Percentiles rank a stretch among this genome's conserved stretches.
Evolutionary conservation across 345 rosid species (phyloP).

Genomic region (Psidium guajava): DNA sequence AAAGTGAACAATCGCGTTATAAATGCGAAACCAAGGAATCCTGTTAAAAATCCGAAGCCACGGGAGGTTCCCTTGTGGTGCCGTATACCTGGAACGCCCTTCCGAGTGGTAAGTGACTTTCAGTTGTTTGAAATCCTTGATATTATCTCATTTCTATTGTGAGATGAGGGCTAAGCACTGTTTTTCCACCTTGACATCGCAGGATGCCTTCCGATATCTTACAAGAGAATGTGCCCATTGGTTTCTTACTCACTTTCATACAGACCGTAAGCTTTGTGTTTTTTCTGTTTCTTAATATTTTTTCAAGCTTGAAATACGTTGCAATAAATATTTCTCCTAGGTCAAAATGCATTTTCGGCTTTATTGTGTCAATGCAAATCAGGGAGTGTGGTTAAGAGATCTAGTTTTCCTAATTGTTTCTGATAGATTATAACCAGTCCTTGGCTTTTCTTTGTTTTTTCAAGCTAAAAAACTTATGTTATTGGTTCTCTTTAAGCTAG

Average conservation of each 20-base stretch:
- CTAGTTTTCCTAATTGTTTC: neutral
- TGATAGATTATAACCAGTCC: neutral
- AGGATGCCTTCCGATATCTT: conserved; percentile 96
- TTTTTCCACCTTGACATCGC: conserved; percentile 12
- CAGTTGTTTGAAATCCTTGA: conserved; percentile 3
- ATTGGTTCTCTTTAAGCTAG: neutral
- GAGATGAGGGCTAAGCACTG: neutral
- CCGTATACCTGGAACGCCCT: conserved; percentile 70
- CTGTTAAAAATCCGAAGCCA: conserved; percentile 28
- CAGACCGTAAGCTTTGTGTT: conserved; percentile 69
- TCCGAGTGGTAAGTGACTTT: conserved; percentile 65
- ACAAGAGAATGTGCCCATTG: conserved; percentile 86
- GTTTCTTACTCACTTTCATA: conserved; percentile 97
- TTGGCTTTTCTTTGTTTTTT: neutral
- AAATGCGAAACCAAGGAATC: conserved; percentile 12
- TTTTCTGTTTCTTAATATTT: neutral
- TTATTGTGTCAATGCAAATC: neutral
- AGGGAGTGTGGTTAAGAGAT: neutral
- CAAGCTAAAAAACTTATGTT: neutral
- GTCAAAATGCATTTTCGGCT: neutral
- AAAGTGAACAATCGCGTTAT: conserved; percentile 20
- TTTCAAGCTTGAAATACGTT: neutral
- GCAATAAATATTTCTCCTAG: neutral
- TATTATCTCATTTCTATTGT: neutral
- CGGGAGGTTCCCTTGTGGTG: conserved; percentile 75